These are phyloP conservation scores for Neurospora sp. DNA, from an alignment of 495 filamentous ascomycete genomes.

Conservation along the genomic window DNA sequence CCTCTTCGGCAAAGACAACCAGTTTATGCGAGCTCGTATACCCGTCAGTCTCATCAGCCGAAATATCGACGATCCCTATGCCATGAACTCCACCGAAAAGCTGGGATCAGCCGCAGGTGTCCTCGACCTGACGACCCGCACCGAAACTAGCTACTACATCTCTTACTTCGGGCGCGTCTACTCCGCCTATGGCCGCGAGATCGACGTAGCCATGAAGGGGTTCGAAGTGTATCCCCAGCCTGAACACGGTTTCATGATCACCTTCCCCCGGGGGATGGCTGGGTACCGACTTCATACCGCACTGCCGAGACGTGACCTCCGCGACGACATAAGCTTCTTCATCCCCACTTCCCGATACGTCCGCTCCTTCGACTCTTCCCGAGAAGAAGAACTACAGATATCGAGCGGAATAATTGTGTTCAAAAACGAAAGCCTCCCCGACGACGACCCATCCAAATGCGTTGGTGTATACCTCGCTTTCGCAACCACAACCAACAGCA, in stretches of 20 bases:
- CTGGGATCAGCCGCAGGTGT: conserved; percentile 2
- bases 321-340: conserved; percentile 13
- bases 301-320: conserved; percentile 4
- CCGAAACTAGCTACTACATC: conserved; percentile 11
- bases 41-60: conserved; percentile 12
- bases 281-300: conserved; percentile 3
- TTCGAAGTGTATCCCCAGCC: conserved; percentile 5
- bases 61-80: neutral
- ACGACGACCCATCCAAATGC: neutral
- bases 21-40: conserved; percentile 15
- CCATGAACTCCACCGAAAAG: neutral
- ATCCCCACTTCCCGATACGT: conserved; percentile 2
- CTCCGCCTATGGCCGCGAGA: conserved; percentile 14
- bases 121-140: conserved; percentile 7
- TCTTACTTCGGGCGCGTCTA: conserved; percentile 17
- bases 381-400: neutral
- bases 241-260: conserved; percentile 13
- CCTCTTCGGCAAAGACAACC: conserved; percentile 17
- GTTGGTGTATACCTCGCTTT: neutral
- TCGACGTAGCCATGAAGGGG: conserved; percentile 16
- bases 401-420: neutral
- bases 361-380: neutral
- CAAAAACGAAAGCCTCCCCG: neutral
- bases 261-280: conserved; percentile 15
- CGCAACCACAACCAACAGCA: neutral